These are phyloP conservation scores for Fusarium kyushuense DNA, from an alignment of 2,329 filamentous ascomycete genomes.

Conservation along the genomic window DNA sequence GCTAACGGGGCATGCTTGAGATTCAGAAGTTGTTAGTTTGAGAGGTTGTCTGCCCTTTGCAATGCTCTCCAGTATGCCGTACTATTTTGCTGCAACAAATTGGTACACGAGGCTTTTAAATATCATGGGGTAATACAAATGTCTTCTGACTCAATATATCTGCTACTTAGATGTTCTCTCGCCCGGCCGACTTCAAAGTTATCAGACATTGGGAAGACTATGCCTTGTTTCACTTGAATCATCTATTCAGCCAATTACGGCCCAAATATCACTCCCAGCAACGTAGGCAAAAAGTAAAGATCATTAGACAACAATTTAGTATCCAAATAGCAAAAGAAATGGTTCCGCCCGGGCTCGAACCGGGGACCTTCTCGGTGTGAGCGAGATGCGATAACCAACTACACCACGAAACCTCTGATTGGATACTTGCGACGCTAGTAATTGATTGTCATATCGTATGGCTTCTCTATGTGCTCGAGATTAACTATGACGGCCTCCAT, in stretches of 20 bases:
- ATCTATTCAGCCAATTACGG: neutral
- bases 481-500: neutral
- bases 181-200: too few species aligned
- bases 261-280: rapidly evolving
- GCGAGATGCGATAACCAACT: constrained; percentile 12
- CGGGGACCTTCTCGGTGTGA: constrained; percentile 14
- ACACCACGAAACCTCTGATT: constrained; percentile 8
- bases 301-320: neutral
- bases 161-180: too few species aligned
- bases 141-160: neutral
- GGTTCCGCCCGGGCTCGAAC: constrained; percentile 11
- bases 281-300: neutral
- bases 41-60: too few species aligned
- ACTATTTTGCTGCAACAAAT: neutral
- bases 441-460: rapidly evolving
- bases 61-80: rapidly evolving
- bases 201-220: too few species aligned
- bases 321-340: neutral
- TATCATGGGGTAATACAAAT: neutral
- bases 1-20: too few species aligned
- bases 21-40: too few species aligned
- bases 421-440: neutral
- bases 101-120: rapidly evolving
- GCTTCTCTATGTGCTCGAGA: rapidly evolving
- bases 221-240: rapidly evolving